Base-by-base conservation (phyloP, 352 stramenopile genomes). In the Globisporangium paddicum region DNA sequence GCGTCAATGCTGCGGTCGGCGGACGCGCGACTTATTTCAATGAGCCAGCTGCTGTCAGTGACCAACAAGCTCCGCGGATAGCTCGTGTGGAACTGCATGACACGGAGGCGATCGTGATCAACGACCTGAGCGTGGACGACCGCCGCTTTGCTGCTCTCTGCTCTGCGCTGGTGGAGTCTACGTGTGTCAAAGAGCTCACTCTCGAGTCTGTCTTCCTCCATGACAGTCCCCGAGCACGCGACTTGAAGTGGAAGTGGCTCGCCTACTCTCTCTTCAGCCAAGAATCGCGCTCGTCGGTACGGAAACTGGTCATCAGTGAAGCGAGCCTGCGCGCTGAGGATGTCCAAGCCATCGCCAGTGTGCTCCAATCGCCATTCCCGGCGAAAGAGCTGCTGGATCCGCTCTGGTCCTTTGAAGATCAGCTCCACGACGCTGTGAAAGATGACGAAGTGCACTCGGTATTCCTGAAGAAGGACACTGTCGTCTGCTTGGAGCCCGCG, bases 351-450 rank as follows among this genome's bases (percentile, higher is more conserved):
- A 64, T 77, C 16, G 57, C 62, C 10, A 61, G 56, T 18, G 40
- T 77, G 8, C 26, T 77, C 11, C 44, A 51, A n/a, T 38, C 67
- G 1, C 4, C 34, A 11, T 64, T 59, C 5, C 69, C 69, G 7
- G 67, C 60, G 10, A 66, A 57, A 30, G 54, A 77, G 23, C 60
- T 77, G 19, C 38, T 73, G 18, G 64, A 77, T 18, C 69, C 69
- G 32, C 58, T 75, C 11, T 77, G 66, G 63, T 63, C 67, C 8
- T 55, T 64, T 6, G 64, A 73, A 10, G 55, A 62, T 13, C 62
- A 65, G n/a, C 52, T 69, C 28, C 64, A 38, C n/a, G 14, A 55
- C 5, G 26, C 37, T 1, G 18, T 50, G 14, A 44, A 40, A n/a
- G 46, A 49, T n/a, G 58, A 69, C 16, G 21, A 25, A 5, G 18